phyloP scores from a whole-genome alignment of 305 asterid genomes.

The Fraxinus nigra region DNA sequence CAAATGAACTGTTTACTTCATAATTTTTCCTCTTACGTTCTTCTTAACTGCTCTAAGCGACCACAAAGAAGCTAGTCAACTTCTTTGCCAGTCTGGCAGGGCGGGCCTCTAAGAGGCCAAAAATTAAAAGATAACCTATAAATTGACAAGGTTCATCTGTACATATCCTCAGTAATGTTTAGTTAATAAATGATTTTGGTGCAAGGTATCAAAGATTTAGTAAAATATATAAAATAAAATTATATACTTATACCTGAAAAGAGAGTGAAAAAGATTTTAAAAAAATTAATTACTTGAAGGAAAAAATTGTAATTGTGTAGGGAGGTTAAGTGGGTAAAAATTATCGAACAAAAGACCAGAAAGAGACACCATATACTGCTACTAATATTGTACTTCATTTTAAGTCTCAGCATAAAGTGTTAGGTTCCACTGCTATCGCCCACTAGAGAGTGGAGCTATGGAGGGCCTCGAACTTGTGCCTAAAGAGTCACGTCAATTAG shows the following conservation, averaged over 20 bases:
- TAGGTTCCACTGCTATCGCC: neutral
- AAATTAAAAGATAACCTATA: neutral
- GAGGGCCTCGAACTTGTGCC: neutral
- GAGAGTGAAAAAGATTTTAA: neutral
- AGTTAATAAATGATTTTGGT: neutral
- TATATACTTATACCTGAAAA: neutral
- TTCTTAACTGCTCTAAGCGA: neutral
- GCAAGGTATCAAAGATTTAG: neutral
- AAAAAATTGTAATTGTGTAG: neutral
- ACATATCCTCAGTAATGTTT: neutral
- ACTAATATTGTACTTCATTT: neutral
- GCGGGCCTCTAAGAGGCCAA: neutral
- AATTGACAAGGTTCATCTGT: neutral
- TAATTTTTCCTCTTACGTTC: neutral
- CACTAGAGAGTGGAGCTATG: neutral
- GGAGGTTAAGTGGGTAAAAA: neutral
- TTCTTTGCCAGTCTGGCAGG: neutral
- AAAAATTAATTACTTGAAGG: neutral
- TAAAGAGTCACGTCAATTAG: neutral
- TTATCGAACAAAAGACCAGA: neutral
- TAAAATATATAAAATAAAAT: neutral
- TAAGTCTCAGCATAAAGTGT: neutral
- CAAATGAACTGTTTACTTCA: neutral
- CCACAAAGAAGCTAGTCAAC: neutral
- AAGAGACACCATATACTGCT: neutral